phyloP scores from a whole-genome alignment of 805 yeast genomes.

The Yamadazyma phyllophila region DNA sequence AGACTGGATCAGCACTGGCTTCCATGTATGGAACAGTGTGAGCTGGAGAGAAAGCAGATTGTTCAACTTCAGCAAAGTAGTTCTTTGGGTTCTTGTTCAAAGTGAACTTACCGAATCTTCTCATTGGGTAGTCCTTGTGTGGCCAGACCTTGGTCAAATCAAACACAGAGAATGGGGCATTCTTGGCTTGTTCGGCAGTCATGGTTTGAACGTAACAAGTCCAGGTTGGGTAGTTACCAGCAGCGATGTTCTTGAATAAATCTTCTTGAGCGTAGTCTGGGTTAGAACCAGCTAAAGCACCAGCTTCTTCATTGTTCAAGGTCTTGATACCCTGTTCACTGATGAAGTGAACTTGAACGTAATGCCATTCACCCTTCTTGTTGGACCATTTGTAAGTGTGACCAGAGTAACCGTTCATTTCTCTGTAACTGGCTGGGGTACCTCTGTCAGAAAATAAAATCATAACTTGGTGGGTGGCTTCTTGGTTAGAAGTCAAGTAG shows the following conservation, averaged over 20 bases:
- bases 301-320: constrained; percentile 63
- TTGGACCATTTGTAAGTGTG: constrained; percentile 80
- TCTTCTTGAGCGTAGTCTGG: constrained; percentile 83
- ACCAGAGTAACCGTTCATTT: constrained; percentile 82
- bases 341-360: constrained; percentile 73
- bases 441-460: constrained; percentile 76
- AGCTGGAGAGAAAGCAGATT: constrained; percentile 65
- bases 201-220: constrained; percentile 80
- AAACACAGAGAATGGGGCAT: constrained; percentile 74
- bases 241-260: constrained; percentile 71
- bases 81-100: constrained; percentile 82
- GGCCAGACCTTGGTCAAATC: constrained; percentile 94
- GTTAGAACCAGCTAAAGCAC: constrained; percentile 63
- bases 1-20: constrained; percentile 72
- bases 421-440: constrained; percentile 70
- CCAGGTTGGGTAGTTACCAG: constrained; percentile 80
- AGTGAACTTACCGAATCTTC: constrained; percentile 76
- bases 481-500: constrained; percentile 69
- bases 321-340: constrained; percentile 59
- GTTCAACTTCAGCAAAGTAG: constrained; percentile 70
- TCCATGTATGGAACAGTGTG: constrained; percentile 74
- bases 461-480: constrained; percentile 71
- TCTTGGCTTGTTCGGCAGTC: constrained; percentile 77
- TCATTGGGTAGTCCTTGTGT: constrained; percentile 76
- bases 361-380: constrained; percentile 69